These are phyloP conservation scores for Talaromyces sp. DNA, from an alignment of 2,329 filamentous ascomycete species.

Conservation along the genomic window DNA sequence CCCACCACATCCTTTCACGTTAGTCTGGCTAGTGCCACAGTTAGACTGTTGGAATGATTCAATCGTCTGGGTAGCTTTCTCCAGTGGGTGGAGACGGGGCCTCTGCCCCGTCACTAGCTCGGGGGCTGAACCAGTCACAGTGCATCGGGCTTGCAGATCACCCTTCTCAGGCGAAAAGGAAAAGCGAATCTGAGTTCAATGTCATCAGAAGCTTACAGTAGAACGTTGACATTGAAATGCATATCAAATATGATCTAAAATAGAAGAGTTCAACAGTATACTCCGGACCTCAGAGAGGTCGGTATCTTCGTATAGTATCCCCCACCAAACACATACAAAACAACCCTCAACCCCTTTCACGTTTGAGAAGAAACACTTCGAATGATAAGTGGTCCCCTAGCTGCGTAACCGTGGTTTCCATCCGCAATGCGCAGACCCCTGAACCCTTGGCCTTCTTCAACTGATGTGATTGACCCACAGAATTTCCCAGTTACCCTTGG, in stretches of 20 bases:
- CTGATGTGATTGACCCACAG: slow-evolving; percentile 4
- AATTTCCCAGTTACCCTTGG: slow-evolving; percentile 1
- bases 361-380: no score
- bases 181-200: not conserved
- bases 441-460: not conserved
- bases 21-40: slow-evolving; percentile 1
- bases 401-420: not conserved
- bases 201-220: not conserved
- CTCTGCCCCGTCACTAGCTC: slow-evolving; percentile 2
- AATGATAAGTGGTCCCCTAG: no score
- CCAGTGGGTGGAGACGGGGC: not conserved
- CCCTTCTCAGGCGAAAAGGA: not conserved
- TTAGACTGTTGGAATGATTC: not conserved
- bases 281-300: no score
- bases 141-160: not conserved
- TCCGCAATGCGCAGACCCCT: not conserved
- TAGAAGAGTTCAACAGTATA: no score
- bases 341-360: no score
- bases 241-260: no score
- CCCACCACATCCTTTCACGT: not conserved
- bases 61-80: slow-evolving; percentile 1
- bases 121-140: not conserved
- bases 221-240: no score
- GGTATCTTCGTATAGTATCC: no score
- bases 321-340: no score